Evolutionary conservation across 495 filamentous ascomycete species (phyloP), one percentile per base, ranked within the genome.

Genomic region (Hyaloscypha variabilis): DNA sequence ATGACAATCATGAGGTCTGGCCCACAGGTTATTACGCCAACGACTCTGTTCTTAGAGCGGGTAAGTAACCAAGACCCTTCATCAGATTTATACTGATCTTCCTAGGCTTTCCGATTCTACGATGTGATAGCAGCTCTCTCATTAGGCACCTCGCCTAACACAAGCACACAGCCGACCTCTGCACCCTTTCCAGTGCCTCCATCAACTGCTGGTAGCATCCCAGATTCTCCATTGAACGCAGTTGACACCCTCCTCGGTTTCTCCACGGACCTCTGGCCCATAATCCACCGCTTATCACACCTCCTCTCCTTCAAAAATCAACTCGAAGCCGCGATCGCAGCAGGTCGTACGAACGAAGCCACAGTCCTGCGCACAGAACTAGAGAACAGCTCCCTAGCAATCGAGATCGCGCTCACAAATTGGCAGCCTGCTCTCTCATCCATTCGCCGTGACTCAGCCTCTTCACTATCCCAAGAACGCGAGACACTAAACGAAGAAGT

Each of bases 41-140:
- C 84, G 0, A 78, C 79, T 62, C 69, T 78, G 23, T 88, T 88
- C 63, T 71, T 88, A 13, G 85, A 87, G 73, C 78, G 84, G 17
- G 85, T 87, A 75, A 29, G 82, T 76, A 8, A 39, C 42, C 5
- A 59, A 2, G 4, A n/a, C n/a, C 19, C 19, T 21, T 56, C 57
- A 8, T 28, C 53, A 51, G 14, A 34, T 69, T n/a, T 14, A 51
- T 69, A 8, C 34, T 63, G 25, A 66, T 24, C 49, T 6, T 58
- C 57, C 6, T 50, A 87, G 83, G 85, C 85, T 3, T 88, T 88
- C 63, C 80, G 85, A 6, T 88, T 87, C 67, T 88, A 88, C 74
- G 86, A 88, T 69, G 86, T 88, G 19, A 86, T 87, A 23, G 79
- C 85, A 10, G 86, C 86, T 8, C 75, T 88, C 51, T 88, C 86